phyloP scores from a whole-genome alignment of 805 yeast species.

The Kockiozyma suomiensis region DNA sequence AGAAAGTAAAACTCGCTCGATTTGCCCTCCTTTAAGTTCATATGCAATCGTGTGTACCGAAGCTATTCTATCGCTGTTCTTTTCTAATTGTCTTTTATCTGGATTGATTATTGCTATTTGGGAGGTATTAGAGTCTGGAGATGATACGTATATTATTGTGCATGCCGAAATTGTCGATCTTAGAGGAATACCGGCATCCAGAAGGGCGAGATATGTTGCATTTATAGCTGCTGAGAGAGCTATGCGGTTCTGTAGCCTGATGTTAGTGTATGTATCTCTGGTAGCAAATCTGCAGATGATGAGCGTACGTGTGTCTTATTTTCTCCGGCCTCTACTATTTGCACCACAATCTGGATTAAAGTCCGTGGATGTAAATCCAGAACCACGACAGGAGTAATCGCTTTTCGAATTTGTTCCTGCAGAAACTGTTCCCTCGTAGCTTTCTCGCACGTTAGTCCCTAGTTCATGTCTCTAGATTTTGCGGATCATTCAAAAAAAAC shows the following conservation, averaged over 20 bases:
- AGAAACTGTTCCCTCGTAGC: conserved; percentile 71
- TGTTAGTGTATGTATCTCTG: neutral
- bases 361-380: conserved; percentile 77
- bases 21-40: conserved; percentile 53
- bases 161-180: conserved; percentile 29
- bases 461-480: neutral
- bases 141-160: conserved; percentile 3
- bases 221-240: conserved; percentile 74
- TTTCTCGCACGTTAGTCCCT: conserved; percentile 26
- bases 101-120: conserved; percentile 48
- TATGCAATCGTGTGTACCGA: conserved; percentile 72
- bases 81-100: conserved; percentile 46
- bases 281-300: neutral
- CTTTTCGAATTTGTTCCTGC: conserved; percentile 68
- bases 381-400: conserved; percentile 62
- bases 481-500: conserved; percentile 16
- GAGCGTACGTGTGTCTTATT: conserved; percentile 35
- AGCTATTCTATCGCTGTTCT: conserved; percentile 3
- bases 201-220: conserved; percentile 69
- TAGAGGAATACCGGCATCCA: conserved; percentile 78
- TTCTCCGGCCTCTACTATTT: conserved; percentile 61
- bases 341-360: conserved; percentile 68
- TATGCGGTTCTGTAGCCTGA: conserved; percentile 41
- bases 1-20: conserved; percentile 60
- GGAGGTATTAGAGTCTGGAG: neutral